A percentile compares a stretch with the other conserved stretches of the same genome.
These are phyloP conservation scores for Pichia manshurica DNA, from an alignment of 805 yeast species.

Conservation along the genomic window DNA sequence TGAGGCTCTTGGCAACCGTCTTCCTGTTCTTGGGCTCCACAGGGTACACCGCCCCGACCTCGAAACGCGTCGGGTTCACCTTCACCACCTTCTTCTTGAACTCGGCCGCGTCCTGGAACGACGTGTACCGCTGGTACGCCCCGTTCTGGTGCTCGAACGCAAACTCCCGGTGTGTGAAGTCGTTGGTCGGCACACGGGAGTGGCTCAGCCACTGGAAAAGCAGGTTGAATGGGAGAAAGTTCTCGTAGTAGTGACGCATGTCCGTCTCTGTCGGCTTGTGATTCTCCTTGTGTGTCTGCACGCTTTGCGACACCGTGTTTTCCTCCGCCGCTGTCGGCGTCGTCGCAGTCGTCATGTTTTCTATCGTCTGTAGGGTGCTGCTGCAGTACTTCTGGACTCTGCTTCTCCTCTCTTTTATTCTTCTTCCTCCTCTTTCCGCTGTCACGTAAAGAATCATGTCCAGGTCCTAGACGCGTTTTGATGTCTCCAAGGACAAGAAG, in stretches of 20 bases:
- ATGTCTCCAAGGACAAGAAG: too few relatives aligned
- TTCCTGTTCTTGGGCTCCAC: constrained; percentile 85
- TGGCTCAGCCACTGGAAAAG: constrained; percentile 90
- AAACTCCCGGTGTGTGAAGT: constrained; percentile 85
- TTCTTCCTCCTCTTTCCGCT: too few relatives aligned
- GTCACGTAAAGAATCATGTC: too few relatives aligned
- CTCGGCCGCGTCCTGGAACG: constrained; percentile 60
- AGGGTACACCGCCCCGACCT: constrained; percentile 87
- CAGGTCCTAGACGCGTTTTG: too few relatives aligned
- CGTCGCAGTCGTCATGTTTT: too few relatives aligned
- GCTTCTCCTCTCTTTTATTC: too few relatives aligned
- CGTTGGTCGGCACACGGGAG: constrained; percentile 65
- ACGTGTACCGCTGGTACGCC: constrained; percentile 84
- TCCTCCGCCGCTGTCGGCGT: background rate
- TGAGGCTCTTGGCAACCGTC: constrained; percentile 63
- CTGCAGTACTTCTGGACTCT: too few relatives aligned
- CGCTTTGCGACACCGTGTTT: background rate
- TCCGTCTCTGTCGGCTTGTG: constrained; percentile 31
- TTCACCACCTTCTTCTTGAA: constrained; percentile 71
- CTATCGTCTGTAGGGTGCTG: too few relatives aligned
- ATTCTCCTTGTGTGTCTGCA: background rate
- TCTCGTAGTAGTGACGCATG: constrained; percentile 65
- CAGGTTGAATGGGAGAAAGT: constrained; percentile 67
- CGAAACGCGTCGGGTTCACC: constrained; percentile 84
- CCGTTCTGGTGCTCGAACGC: constrained; percentile 88